Base-by-base conservation (phyloP, 2,329 filamentous ascomycete genomes). In the Zarea fungicola region DNA sequence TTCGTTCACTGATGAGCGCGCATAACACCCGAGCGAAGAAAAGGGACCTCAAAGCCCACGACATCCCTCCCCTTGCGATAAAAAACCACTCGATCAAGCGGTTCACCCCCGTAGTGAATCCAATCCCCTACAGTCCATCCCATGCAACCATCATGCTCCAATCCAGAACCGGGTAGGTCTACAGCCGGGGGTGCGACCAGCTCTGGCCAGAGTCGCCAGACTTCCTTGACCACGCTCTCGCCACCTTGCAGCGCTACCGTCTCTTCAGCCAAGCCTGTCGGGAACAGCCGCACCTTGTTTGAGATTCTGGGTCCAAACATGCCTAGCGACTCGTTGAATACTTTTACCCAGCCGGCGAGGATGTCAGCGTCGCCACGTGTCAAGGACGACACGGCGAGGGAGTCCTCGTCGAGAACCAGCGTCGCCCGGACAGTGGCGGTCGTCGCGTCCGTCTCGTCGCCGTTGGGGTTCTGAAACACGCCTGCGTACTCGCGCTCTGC, bases 51-150 rank as follows among this genome's bases (percentile, higher is more conserved):
- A 16, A 67, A 52, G 0, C 64, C 63, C 26, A 59, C 19, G 2
- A 65, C 59, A 6, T 54, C 36, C 5, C 53, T 48, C 5, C 42
- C 44, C 42, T 65, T 58, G 32, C 56, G 53, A 18, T 62, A 58
- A 37, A 70, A 58, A 2, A 66, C 35, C 7, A 68, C 51, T 7
- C 61, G 52, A 37, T 69, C 64, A 10, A 69, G 29, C 2, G 65
- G 58, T 49, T 67, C 58, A 9, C 62, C 55, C 0, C 62, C 64
- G 48, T 69, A 68, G 23, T 65, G 60, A 19, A 68, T 51, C 63
- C 62, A 69, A 28, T 68, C 63, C 1, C 58, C 59, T 5, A 63
- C 48, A 28, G 58, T 62, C 65, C 64, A 69, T 4, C 57, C 54
- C 1, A 57, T 22, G 32, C 64, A 68, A 16, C 58, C 57, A n/a